Conservation (phyloP, 2,329 filamentous ascomycete genomes). For the Sporothrix euskadiensis region DNA sequence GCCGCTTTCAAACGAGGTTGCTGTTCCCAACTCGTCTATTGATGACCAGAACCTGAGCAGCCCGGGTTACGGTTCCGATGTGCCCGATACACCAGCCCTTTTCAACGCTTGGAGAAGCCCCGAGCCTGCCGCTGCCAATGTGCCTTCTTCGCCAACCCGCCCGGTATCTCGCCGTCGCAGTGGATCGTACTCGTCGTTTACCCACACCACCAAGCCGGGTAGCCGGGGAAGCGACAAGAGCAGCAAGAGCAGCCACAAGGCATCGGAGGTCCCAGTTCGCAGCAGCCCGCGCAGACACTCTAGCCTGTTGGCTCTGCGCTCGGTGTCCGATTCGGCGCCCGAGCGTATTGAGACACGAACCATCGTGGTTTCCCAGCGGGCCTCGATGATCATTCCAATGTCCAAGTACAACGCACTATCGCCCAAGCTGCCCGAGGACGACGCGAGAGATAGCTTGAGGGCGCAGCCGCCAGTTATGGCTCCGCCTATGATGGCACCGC, state of each 20-base stretch:
- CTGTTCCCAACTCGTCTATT: neutral
- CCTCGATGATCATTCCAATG: constrained; percentile 7
- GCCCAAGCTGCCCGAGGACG: neutral
- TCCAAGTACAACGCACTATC: constrained; percentile 21
- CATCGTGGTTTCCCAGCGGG: constrained; percentile 5
- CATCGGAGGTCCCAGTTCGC: constrained; percentile 26
- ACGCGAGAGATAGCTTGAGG: neutral
- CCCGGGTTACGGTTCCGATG: constrained; percentile 22
- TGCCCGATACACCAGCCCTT: constrained; percentile 34
- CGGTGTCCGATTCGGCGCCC: neutral
- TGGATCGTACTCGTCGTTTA: constrained; percentile 10
- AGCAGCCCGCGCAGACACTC: constrained; percentile 32
- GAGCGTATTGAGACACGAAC: constrained; percentile 16
- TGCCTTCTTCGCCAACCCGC: neutral
- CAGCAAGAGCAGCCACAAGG: constrained; percentile 5
- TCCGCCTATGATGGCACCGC: neutral
- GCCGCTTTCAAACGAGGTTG: constrained; percentile 19
- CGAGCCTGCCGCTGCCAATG: neutral
- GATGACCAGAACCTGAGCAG: constrained; percentile 16
- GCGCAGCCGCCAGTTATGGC: neutral
- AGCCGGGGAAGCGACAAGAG: constrained; percentile 8
- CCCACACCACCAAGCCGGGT: neutral
- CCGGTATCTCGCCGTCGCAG: neutral
- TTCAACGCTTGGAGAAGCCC: constrained; percentile 32
- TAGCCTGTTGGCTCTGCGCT: constrained; percentile 25